Evolutionary conservation across 495 filamentous ascomycete species (phyloP), one percentile per base, ranked within the genome.

Genomic region (Aspergillus egyptiacus): DNA sequence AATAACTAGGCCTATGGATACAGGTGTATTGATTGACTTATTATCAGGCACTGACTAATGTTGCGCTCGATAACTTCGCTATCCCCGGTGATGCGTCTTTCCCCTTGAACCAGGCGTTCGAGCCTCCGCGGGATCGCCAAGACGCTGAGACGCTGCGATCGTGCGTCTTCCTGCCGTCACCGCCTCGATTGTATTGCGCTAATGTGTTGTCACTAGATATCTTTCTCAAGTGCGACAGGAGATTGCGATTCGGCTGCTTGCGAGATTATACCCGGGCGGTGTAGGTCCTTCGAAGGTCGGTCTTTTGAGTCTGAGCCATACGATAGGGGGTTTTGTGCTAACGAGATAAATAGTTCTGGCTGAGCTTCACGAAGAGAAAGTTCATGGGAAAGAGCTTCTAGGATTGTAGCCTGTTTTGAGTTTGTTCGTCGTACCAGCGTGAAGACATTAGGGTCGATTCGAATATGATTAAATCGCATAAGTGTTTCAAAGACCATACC

Each of bases 331-430:
- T 2, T 13, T 3, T 1, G 7, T 20, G 24, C 45, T 48, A 44
- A 56, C 59, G 9, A 51, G 42, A 8, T 5, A 11, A 17, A 6
- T 6, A 86, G 81, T 97, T 91, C 86, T 98, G 93, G 93, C 73
- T 98, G 56, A 96, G 91, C 74, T 98, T 96, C 66, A 85, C 86
- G 38, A 98, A 97, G 80, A 82, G 93, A 66, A 95, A 95, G 77
- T 98, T 98, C 67, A 97, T 98, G 94, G 91, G 91, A 61, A 96
- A 96, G 78, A 82, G 80, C 58, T 75, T 90, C 63, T 89, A 74
- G 71, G 57, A 23, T 67, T 63, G 60, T 43, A 51, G 53, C 37
- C n/a, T n/a, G n/a, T n/a, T 56, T 52, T 53, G 20, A 32, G 57
- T 55, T 57, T 55, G 36, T 53, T 40, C 43, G 37, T 50, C 47